Evolutionary conservation across 1,284 basidiomycete species (phyloP).

Genomic region (Chondrostereum purpureum): DNA sequence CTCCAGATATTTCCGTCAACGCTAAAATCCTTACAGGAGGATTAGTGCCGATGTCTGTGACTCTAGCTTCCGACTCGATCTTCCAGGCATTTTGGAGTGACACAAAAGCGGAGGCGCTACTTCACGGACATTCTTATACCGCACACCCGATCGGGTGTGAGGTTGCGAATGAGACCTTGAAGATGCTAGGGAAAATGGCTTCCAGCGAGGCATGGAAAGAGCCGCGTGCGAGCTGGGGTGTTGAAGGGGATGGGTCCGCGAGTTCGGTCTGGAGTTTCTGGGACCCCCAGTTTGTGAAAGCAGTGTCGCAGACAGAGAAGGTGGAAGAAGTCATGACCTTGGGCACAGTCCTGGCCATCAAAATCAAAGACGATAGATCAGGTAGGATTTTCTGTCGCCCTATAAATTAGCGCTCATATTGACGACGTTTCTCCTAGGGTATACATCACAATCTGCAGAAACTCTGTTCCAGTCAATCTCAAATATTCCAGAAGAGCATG

Average conservation of each 20-base stretch:
- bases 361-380: constrained; percentile 54
- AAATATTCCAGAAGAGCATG: constrained; percentile 18
- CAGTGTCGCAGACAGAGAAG: constrained; percentile 47
- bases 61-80: constrained; percentile 74
- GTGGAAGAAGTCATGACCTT: constrained; percentile 83
- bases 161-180: constrained; percentile 79
- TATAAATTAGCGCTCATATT: constrained; percentile 10
- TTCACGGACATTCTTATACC: constrained; percentile 96
- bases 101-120: constrained; percentile 77
- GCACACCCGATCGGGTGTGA: constrained; percentile 90
- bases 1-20: constrained; percentile 85
- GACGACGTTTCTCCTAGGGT: constrained; percentile 40
- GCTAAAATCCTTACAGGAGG: constrained; percentile 96
- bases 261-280: constrained; percentile 80
- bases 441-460: constrained; percentile 71
- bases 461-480: constrained; percentile 47
- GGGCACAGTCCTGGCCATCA: constrained; percentile 84
- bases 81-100: constrained; percentile 78
- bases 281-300: constrained; percentile 66
- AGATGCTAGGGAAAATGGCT: constrained; percentile 51
- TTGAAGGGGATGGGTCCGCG: constrained; percentile 11
- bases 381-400: constrained; percentile 34
- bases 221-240: constrained; percentile 35
- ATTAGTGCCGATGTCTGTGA: constrained; percentile 81
- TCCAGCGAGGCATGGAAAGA: constrained; percentile 47